Evolutionary conservation across 2,329 filamentous ascomycete genomes (phyloP).

Genomic region (Fusarium oxysporum): DNA sequence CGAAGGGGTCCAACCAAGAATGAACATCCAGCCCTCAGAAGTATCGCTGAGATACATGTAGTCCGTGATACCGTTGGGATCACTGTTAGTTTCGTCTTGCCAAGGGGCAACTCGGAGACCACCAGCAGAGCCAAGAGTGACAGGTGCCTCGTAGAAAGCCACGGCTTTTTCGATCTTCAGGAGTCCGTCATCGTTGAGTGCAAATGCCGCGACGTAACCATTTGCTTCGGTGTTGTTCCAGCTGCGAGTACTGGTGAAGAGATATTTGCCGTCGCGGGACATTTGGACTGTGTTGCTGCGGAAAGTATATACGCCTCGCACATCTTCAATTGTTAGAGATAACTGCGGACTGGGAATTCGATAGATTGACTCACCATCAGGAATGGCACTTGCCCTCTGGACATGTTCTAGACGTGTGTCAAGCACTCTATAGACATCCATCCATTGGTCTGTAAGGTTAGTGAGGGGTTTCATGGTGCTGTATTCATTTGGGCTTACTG

Average conservation of each 20-base stretch:
- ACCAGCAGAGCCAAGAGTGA: slow-evolving; percentile 4
- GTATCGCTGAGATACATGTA: slow-evolving; percentile 11
- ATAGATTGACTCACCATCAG: neutral
- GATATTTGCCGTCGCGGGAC: slow-evolving; percentile 2
- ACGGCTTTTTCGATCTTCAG: neutral
- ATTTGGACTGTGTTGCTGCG: slow-evolving; percentile 10
- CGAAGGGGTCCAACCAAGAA: neutral
- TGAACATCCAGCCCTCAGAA: slow-evolving; percentile 3
- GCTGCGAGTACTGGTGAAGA: slow-evolving; percentile 2
- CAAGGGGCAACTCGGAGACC: slow-evolving; percentile 1
- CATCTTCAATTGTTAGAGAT: neutral
- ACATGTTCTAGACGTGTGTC: neutral
- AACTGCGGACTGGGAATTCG: no score
- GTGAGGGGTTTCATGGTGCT: no score
- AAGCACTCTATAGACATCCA: neutral
- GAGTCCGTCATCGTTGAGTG: neutral
- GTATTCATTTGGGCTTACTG: neutral
- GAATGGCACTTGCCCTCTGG: slow-evolving; percentile 2
- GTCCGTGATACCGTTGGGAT: neutral
- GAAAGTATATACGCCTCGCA: neutral
- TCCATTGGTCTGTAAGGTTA: slow-evolving; percentile 9
- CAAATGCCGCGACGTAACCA: slow-evolving; percentile 2
- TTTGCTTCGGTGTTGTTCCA: slow-evolving; percentile 11
- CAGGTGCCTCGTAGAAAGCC: slow-evolving; percentile 2
- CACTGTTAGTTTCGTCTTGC: neutral